Conservation (phyloP, 176 grass and related monocot species). For the Oryza glumipatula region DNA sequence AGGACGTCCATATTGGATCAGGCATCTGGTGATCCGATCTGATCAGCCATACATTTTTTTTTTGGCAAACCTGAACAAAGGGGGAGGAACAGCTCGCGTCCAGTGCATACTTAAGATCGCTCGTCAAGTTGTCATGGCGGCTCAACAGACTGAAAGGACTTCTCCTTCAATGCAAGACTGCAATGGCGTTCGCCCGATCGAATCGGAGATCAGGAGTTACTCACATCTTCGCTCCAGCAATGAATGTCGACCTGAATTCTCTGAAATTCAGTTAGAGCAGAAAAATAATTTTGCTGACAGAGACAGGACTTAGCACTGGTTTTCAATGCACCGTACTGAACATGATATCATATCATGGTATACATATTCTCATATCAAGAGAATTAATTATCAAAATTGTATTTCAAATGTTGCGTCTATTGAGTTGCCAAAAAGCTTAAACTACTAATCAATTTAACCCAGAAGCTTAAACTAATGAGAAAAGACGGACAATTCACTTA, state of each 20-base stretch:
- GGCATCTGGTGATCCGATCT: background rate
- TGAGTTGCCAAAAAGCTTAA: too few species aligned
- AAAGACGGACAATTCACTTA: too few species aligned
- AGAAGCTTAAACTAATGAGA: too few species aligned
- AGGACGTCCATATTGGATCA: background rate
- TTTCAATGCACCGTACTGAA: background rate
- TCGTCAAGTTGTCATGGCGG: background rate
- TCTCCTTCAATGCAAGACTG: slow-evolving; percentile 12
- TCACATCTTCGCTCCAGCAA: slow-evolving; percentile 28
- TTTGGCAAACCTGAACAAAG: background rate
- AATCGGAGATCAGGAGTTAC: background rate
- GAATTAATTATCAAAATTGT: background rate
- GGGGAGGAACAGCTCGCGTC: background rate
- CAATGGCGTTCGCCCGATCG: background rate
- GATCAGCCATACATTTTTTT: background rate
- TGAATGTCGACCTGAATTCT: slow-evolving; percentile 31
- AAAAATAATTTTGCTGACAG: background rate
- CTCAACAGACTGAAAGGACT: slow-evolving; percentile 29
- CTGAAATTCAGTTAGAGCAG: background rate
- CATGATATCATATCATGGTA: background rate
- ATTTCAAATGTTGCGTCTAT: background rate
- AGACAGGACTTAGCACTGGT: background rate
- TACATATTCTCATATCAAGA: background rate
- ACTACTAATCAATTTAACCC: too few species aligned
- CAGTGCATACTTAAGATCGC: background rate